Conservation (phyloP, 129 eudicot species). For the Smallanthus sonchifolius region DNA sequence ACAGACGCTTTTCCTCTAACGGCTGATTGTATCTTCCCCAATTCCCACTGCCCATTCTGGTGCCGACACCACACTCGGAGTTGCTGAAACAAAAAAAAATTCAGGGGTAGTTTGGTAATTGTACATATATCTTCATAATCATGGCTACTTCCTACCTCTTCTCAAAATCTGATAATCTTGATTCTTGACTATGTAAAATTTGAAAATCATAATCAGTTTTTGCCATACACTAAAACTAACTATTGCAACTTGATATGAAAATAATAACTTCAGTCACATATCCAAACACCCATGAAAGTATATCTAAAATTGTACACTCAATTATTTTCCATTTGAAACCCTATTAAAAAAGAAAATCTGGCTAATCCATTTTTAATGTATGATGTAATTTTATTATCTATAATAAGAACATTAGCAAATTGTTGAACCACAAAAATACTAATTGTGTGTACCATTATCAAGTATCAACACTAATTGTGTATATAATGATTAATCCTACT, state of each 20-base stretch:
- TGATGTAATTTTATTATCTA: neutral
- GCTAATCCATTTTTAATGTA: neutral
- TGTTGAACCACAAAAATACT: neutral
- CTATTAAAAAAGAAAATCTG: neutral
- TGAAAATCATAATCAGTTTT: neutral
- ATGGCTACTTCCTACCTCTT: neutral
- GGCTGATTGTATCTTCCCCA: conserved; percentile 72
- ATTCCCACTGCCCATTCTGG: conserved; percentile 67
- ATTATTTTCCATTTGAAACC: neutral
- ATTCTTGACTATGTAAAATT: neutral
- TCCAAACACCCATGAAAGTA: neutral
- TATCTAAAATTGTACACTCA: neutral
- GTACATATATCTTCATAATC: neutral
- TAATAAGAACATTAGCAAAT: neutral
- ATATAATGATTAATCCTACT: neutral
- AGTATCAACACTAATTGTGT: neutral
- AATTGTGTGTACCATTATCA: neutral
- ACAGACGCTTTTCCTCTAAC: conserved; percentile 68
- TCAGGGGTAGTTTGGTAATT: neutral
- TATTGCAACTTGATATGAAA: neutral
- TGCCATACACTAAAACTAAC: neutral
- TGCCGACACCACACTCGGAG: conserved; percentile 86
- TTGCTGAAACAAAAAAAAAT: conserved; percentile 54
- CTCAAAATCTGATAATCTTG: neutral
- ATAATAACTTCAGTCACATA: neutral